Conservation (phyloP, 2,329 filamentous ascomycete species). For the Scytalidium sp. region DNA sequence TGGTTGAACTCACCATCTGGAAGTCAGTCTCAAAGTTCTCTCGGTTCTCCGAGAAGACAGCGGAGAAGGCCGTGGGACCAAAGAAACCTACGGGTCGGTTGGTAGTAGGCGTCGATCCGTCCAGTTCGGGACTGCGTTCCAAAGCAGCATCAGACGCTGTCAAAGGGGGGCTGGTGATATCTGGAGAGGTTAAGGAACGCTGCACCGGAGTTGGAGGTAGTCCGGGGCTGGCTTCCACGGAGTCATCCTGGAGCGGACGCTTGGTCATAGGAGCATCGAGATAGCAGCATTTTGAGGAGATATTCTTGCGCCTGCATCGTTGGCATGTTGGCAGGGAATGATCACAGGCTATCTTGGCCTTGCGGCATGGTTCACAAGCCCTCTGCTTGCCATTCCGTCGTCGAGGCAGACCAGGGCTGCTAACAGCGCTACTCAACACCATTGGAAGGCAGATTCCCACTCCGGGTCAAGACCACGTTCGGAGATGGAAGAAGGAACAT, state of each 20-base stretch:
- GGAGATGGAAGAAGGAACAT: neutral
- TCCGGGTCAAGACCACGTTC: neutral
- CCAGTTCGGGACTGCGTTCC: no score
- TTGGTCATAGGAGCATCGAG: conserved; percentile 23
- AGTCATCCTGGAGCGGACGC: neutral
- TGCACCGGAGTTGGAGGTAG: neutral
- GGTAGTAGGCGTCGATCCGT: neutral
- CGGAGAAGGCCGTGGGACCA: conserved; percentile 27
- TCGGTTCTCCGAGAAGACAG: conserved; percentile 25
- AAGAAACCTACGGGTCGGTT: conserved; percentile 18
- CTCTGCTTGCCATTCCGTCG: conserved; percentile 25
- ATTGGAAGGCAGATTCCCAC: neutral
- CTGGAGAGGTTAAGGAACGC: neutral
- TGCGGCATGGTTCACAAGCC: conserved; percentile 22
- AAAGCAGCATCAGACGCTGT: neutral
- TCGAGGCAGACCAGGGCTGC: conserved; percentile 9
- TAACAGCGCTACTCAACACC: conserved; percentile 6
- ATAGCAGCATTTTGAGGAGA: conserved; percentile 20
- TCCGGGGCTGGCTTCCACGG: neutral
- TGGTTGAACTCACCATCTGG: conserved; percentile 21
- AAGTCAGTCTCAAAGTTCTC: conserved; percentile 21
- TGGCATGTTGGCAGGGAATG: conserved; percentile 22
- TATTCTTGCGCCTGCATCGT: conserved; percentile 21
- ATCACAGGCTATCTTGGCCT: conserved; percentile 26
- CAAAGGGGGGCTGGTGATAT: neutral